Evolutionary conservation across 179 eudicot genomes (phyloP), one percentile per base, ranked within the genome.

Genomic region (Vitellaria paradoxa): DNA sequence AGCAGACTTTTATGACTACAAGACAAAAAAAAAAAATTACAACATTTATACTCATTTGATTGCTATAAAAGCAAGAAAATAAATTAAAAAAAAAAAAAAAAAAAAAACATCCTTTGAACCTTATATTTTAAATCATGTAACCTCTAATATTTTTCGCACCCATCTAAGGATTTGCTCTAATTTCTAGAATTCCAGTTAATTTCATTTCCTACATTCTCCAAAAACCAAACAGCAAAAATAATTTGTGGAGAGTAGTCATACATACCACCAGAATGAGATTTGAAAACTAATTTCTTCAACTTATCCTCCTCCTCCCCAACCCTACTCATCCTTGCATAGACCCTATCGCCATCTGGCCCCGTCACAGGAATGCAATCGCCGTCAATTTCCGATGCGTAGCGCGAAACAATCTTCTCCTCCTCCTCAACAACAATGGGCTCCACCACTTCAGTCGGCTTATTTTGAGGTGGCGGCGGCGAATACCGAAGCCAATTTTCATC

Each of bases 281-380:
- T 79, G 73, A 76, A 20, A 61, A 68, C 84, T 60, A 90, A 57
- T 63, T 77, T 85, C 77, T 65, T 81, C 72, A 52, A 20, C 40
- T 78, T 65, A 53, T 70, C 82, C 46, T 65, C 77, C 71, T 69
- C 75, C 37, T 30, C 37, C 78, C 74, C 85, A 17, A 57, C 80
- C 67, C 83, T 73, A 55, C 76, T 77, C 53, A 91, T 81, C 89
- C 88, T 96, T 18, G 98, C 98, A 67, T 96, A 96, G 24, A 96
- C 98, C 84, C 99, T 86, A 66, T 91, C 96, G 20, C 92, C 94
- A 77, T 79, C 87, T 11, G 89, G 86, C 3, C 90, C 98, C 6
- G 98, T 96, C 72, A 96, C 90, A 10, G 99, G 93, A 77, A 93
- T 68, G 68, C 81, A 91, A 65, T 93, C 96, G 7, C 99, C 99